Evolutionary conservation across 331 rosid species (phyloP).

Genomic region (Malus hybrid): DNA sequence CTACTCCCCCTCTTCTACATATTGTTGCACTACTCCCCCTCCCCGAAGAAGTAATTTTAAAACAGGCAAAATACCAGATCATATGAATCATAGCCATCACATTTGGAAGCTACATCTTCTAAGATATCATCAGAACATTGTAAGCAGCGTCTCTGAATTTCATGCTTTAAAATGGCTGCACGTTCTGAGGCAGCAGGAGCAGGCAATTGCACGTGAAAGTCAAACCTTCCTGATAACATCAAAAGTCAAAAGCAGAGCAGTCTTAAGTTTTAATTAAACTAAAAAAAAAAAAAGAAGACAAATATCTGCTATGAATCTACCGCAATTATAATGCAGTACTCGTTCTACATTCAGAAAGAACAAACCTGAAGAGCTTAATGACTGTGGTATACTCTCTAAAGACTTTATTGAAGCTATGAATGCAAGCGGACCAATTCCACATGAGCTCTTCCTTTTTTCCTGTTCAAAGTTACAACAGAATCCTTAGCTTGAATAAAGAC

Average conservation of each 20-base stretch:
- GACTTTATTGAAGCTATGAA: slow-evolving; percentile 68
- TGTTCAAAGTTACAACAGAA: slow-evolving; percentile 28
- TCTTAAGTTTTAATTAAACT: slow-evolving; percentile 5
- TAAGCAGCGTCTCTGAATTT: slow-evolving; percentile 65
- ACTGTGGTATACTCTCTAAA: slow-evolving; percentile 68
- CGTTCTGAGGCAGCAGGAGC: slow-evolving; percentile 93
- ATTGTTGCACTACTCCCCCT: not conserved
- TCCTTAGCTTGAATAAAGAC: slow-evolving; percentile 1
- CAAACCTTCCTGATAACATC: slow-evolving; percentile 66
- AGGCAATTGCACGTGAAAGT: slow-evolving; percentile 78
- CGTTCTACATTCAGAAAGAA: slow-evolving; percentile 15
- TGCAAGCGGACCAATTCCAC: slow-evolving; percentile 88
- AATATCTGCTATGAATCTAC: not conserved
- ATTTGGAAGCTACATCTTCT: slow-evolving; percentile 71
- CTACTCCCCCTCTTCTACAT: no score
- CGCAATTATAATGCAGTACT: not conserved
- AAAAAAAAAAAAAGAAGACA: not conserved
- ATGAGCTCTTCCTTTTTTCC: slow-evolving; percentile 65
- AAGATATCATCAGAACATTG: slow-evolving; percentile 65
- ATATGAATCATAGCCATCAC: slow-evolving; percentile 97
- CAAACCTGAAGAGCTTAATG: slow-evolving; percentile 89
- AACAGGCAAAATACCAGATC: slow-evolving; percentile 65
- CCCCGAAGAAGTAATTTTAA: not conserved
- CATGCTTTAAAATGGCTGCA: slow-evolving; percentile 77
- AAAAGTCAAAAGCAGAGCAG: slow-evolving; percentile 5